phyloP scores from a whole-genome alignment of 805 yeast species.

The Candida coleopterorum region DNA sequence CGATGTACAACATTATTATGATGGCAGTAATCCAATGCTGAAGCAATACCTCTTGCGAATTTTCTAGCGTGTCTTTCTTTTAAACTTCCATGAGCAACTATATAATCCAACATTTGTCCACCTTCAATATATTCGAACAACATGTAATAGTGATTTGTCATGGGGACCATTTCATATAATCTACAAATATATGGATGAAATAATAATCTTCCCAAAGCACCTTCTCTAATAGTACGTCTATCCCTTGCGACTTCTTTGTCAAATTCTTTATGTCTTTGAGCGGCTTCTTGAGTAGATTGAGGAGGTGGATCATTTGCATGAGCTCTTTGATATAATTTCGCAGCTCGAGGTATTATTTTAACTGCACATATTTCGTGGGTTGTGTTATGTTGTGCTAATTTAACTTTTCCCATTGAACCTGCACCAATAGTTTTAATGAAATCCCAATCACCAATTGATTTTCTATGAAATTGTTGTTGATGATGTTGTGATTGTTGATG shows the following conservation, averaged over 20 bases:
- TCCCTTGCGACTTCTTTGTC: constrained; percentile 88
- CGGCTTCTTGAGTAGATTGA: constrained; percentile 49
- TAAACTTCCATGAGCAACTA: constrained; percentile 91
- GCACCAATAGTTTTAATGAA: constrained; percentile 94
- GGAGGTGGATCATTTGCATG: constrained; percentile 69
- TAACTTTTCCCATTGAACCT: constrained; percentile 99
- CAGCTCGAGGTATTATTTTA: constrained; percentile 88
- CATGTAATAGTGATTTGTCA: constrained; percentile 97
- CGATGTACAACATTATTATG: constrained; percentile 93
- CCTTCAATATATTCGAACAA: constrained; percentile 95
- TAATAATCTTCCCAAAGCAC: constrained; percentile 83
- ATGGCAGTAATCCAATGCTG: constrained; percentile 92
- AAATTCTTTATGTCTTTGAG: constrained; percentile 61
- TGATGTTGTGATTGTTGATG: constrained; percentile 9
- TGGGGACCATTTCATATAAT: constrained; percentile 87
- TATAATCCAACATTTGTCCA: constrained; percentile 95
- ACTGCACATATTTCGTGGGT: constrained; percentile 87
- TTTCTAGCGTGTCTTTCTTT: constrained; percentile 92
- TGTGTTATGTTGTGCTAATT: constrained; percentile 78
- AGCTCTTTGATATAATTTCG: constrained; percentile 66
- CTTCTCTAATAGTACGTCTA: constrained; percentile 89
- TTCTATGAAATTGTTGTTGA: constrained; percentile 65
- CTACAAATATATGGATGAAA: constrained; percentile 92
- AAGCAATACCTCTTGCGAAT: constrained; percentile 91
- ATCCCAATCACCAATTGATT: constrained; percentile 95